phyloP scores from a whole-genome alignment of 345 rosid species.

The Pistacia atlantica region DNA sequence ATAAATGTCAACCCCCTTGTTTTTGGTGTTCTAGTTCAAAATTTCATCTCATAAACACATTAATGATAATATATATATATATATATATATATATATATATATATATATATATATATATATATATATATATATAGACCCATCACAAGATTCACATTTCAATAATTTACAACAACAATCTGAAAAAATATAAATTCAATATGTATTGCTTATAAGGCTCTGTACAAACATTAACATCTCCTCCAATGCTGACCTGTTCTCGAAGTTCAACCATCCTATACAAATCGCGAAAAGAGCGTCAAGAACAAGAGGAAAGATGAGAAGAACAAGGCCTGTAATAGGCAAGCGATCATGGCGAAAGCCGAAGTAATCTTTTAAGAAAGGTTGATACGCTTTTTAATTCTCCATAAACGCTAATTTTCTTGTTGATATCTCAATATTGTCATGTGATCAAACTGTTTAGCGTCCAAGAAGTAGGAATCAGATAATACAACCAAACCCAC shows the following conservation, averaged over 20 bases:
- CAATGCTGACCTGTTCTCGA: constrained; percentile 19
- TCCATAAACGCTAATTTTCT: background rate
- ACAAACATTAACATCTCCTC: background rate
- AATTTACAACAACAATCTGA: too few species aligned
- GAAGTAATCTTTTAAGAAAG: constrained; percentile 23
- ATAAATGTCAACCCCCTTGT: too few species aligned
- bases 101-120: too few species aligned
- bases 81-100: too few species aligned
- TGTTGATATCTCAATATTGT: constrained; percentile 25
- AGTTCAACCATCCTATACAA: constrained; percentile 25
- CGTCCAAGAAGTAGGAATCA: constrained; percentile 38
- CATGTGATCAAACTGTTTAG: constrained; percentile 31
- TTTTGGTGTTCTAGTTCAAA: too few species aligned
- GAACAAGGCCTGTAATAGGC: constrained; percentile 25
- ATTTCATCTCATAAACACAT: too few species aligned
- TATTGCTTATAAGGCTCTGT: background rate
- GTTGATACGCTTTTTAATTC: constrained; percentile 14
- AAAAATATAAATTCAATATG: too few species aligned
- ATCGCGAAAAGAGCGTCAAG: constrained; percentile 27
- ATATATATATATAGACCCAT: too few species aligned
- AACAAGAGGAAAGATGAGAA: constrained; percentile 22
- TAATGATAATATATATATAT: too few species aligned
- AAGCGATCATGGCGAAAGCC: constrained; percentile 29
- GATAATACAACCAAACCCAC: constrained; percentile 39
- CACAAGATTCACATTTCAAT: too few species aligned